Evolutionary conservation across 2,329 filamentous ascomycete genomes (phyloP), one percentile per base, ranked within the genome.

Genomic region (Polytolypa hystricis): DNA sequence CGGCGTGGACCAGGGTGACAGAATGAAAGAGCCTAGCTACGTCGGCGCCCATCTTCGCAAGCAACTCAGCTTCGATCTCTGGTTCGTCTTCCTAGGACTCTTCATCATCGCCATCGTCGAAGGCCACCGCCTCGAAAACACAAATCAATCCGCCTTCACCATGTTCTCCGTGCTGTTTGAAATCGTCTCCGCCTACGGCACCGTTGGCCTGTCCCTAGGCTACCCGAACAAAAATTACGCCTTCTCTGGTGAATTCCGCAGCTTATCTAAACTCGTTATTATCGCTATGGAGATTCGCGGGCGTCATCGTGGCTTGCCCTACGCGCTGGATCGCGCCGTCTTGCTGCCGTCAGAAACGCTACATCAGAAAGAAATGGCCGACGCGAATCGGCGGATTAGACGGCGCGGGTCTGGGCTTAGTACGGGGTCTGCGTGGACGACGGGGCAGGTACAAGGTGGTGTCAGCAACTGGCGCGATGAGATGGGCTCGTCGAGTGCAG

Each of bases 11-110:
- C 66, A 70, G 2, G 61, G 67, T 1, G 61, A 66, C 3, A 67
- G 73, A 10, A 69, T 70, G 16, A 71, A 65, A 25, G 73, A 80
- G 29, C 74, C 84, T 30, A 89, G 80, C 42, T 96, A 95, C 49
- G 81, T 98, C 35, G 84, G 85, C 2, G 79, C 84, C 35, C 91
- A 98, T 74, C 71, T 98, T 56, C 82, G 91, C 25, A 78, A 83
- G 31, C 91, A 98, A 60, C 73, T 98, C 23, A 93, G 86, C 37
- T 98, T 98, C 64, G 91, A 98, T 61, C 60, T 98, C 59, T 98
- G 91, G 91, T 98, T 86, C 52, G 81, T 98, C 40, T 94, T 93
- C 54, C 58, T 96, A 15, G 91, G 91, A 1, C 77, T 93, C 48
- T 98, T 98, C 62, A 74, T 96, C 55, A 82, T 98, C 51, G 73